Evolutionary conservation across 1,284 basidiomycete genomes (phyloP).

Genomic region (Boletus smithii): DNA sequence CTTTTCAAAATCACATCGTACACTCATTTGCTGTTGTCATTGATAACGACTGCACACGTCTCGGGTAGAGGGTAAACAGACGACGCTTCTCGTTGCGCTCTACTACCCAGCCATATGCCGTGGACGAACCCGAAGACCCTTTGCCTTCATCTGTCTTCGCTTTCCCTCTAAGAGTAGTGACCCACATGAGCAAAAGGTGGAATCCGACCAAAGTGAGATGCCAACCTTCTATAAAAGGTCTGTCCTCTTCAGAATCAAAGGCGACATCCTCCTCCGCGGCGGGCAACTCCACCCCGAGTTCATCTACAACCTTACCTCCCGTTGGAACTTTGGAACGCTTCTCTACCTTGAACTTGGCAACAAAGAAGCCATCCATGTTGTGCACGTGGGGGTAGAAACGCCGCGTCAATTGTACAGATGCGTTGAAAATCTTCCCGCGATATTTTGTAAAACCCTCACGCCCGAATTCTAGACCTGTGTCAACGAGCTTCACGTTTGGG

Average conservation of each 20-base stretch:
- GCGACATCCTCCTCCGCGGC: conserved; percentile 35
- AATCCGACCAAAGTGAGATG: conserved; percentile 16
- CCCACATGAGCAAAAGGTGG: conserved; percentile 6
- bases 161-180: conserved; percentile 51
- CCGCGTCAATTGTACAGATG: conserved; percentile 79
- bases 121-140: conserved; percentile 63
- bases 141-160: conserved; percentile 69
- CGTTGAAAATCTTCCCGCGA: conserved; percentile 86
- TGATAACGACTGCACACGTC: not conserved
- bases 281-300: conserved; percentile 15
- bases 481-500: conserved; percentile 92
- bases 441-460: conserved; percentile 88
- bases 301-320: conserved; percentile 37
- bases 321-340: conserved; percentile 59
- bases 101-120: conserved; percentile 32
- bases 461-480: conserved; percentile 92
- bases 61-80: conserved; percentile 5
- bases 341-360: conserved; percentile 96
- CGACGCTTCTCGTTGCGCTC: not conserved
- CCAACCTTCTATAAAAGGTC: conserved; percentile 65
- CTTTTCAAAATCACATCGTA: conserved; percentile 4
- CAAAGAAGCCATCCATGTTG: conserved; percentile 98
- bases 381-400: conserved; percentile 90
- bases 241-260: conserved; percentile 73
- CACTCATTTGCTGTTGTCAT: not conserved